Evolutionary conservation across 2,329 filamentous ascomycete species (phyloP), one percentile per base, ranked within the genome.

Genomic region (Fusarium albosuccineum): DNA sequence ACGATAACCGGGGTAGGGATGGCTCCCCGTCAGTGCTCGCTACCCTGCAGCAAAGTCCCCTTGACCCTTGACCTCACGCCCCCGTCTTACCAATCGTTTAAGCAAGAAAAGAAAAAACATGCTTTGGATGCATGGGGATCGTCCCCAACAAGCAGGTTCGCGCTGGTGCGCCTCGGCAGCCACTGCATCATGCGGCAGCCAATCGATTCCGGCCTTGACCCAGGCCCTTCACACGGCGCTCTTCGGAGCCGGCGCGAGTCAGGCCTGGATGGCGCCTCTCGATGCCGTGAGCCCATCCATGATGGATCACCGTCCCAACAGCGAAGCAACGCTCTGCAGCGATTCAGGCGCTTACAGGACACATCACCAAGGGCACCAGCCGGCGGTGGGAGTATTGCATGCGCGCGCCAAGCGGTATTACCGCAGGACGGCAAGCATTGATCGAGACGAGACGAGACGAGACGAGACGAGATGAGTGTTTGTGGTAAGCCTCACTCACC

Each of bases 71-170:
- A 10, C 39, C 6, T 27, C 17, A 34, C 29, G 53, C 56, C 46
- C 41, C n/a, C 41, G 30, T 17, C 46, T 56, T 66, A 50, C 67
- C 60, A 58, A 67, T 70, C 60, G 68, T 45, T 56, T 68, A 54
- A 60, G 42, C 29, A 46, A 58, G 42, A 51, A 45, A 34, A 46
- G 33, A 59, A 60, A 65, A 51, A 51, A 48, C 48, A 67, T 68
- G 64, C 56, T 34, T 51, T 61, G 60, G 42, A 66, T 67, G 65
- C 65, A 68, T 68, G 64, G 51, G 59, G 70, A 72, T 72, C 70
- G 63, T 17, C 41, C 66, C 70, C 66, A 61, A 64, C 62, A 69
- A 70, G 63, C 67, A 63, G 56, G 70, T 71, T 68, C 67, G 60
- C 53, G 58, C 63, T 63, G 57, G 50, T 52, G 54, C 51, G 41